Evolutionary conservation across 2,329 filamentous ascomycete species (phyloP), one percentile per base, ranked within the genome.

Genomic region (Claviceps sp.): DNA sequence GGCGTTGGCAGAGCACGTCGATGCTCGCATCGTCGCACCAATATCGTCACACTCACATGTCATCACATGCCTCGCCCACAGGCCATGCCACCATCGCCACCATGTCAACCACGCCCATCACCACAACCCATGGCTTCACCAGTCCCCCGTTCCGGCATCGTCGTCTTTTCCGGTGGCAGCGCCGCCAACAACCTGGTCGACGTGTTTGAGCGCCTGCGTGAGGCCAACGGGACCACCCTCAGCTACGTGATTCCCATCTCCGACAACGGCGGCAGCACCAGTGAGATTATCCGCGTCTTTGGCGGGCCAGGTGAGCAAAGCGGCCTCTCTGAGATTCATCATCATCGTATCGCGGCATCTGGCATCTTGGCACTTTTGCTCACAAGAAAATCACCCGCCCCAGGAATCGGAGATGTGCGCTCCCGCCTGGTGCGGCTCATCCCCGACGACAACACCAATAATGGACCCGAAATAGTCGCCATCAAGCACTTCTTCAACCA

Each of bases 171-270:
- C 0, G 89, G 89, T 41, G 90, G 90, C 50, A 95, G 88, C 59
- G 91, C 90, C n/a, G 89, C 91, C 5, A 97, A 96, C 64, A 94
- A 79, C 61, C 78, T 96, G 5, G 91, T 96, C 42, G 91, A 96
- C 65, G 87, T 95, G 11, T 96, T 96, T 68, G 84, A 79, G 59
- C 70, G 72, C 18, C 73, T 87, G 37, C 74, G 79, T 13, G 68
- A 82, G 56, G 82, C 76, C 59, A 86, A 85, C 55, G 69, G 76
- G 42, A 85, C 84, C 62, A 72, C 77, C 2, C 70, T 94, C 43
- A 88, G 81, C 68, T 94, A 95, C 66, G 82, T 96, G 54, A 95
- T 97, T 50, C 91, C 91, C 38, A 95, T 96, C 64, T 93, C 87
- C 58, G 91, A 97, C 70, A 97, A 97, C 68, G 91, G 91, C 48